Evolutionary conservation across 805 yeast genomes (phyloP).

Genomic region (Cyberlindnera japonica): DNA sequence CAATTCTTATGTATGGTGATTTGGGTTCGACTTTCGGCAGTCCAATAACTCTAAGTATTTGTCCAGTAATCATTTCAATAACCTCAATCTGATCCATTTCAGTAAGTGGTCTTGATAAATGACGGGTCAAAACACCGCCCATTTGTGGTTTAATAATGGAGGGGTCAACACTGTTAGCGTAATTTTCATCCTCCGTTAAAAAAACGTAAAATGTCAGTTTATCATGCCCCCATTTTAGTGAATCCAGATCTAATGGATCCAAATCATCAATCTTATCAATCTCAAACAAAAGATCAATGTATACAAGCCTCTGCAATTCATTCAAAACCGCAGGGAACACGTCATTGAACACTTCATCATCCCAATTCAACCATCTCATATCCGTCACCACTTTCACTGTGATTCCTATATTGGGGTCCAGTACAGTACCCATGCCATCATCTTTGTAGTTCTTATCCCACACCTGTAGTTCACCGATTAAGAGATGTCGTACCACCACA

Average conservation of each 20-base stretch:
- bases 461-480: conserved; percentile 6
- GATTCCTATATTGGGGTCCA: conserved; percentile 4
- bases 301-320: conserved; percentile 5
- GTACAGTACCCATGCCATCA: conserved; percentile 1
- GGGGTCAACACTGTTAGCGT: background rate
- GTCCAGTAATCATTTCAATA: conserved; percentile 11
- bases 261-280: background rate
- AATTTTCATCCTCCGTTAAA: background rate
- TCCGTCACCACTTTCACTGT: conserved; percentile 4
- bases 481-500: conserved; percentile 9
- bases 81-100: conserved; percentile 15
- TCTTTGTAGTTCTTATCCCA: background rate
- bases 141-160: background rate
- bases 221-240: conserved; percentile 4
- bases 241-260: background rate
- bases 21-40: conserved; percentile 9
- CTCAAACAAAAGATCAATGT: conserved; percentile 3
- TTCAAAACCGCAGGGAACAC: conserved; percentile 11
- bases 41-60: conserved; percentile 13
- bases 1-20: conserved; percentile 16
- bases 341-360: conserved; percentile 7
- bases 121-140: conserved; percentile 1
- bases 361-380: conserved; percentile 12
- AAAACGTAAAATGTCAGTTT: conserved; percentile 2
- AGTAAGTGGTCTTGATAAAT: conserved; percentile 5